Base-by-base conservation (phyloP, 192 early-diverging fungal genomes). In the Backusella liffmaniae region DNA sequence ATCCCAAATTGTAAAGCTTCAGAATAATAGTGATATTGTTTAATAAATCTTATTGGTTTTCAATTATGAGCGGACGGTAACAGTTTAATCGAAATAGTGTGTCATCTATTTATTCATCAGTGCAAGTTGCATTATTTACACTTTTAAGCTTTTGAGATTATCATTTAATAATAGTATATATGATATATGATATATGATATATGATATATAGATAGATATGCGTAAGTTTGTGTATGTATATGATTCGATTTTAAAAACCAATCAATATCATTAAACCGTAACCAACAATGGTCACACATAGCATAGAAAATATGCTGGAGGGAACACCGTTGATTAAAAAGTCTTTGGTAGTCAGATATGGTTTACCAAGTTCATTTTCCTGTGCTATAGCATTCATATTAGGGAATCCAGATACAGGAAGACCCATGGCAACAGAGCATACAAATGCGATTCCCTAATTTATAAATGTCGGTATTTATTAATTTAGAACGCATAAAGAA, bases 351-450 rank as follows among this genome's bases (percentile, higher is more conserved):
- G 79, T 82, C 74, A 98, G 76, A 81, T 95, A 98, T 30, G 92
- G 92, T 36, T 88, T 85, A 15, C 97, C 97, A 73, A 93, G 87
- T 1, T 91, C 89, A 70, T 97, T 94, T 80, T 97, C 96, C 80
- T 95, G 88, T 78, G 93, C 91, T 51, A 98, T 96, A 39, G 97
- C 96, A 75, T 96, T 97, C 96, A 98, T 97, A 76, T 98, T 98
- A 1, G 97, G 97, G 85, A 97, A 98, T 0, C 95, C 95, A 0
- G 94, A 96, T 13, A 98, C 95, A 3, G 97, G 96, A 12, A 98
- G 84, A 1, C 93, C 94, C 95, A 96, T 96, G 10, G 94, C 96
- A 12, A 90, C 93, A 5, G 93, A 95, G 53, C 94, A 95, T 88
- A 97, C 91, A 30, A 97, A 83, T 18, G 94, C 94, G 66, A 90